These are phyloP conservation scores for Collybia sp. DNA, from an alignment of 768 basidiomycete genomes.

Conservation along the genomic window DNA sequence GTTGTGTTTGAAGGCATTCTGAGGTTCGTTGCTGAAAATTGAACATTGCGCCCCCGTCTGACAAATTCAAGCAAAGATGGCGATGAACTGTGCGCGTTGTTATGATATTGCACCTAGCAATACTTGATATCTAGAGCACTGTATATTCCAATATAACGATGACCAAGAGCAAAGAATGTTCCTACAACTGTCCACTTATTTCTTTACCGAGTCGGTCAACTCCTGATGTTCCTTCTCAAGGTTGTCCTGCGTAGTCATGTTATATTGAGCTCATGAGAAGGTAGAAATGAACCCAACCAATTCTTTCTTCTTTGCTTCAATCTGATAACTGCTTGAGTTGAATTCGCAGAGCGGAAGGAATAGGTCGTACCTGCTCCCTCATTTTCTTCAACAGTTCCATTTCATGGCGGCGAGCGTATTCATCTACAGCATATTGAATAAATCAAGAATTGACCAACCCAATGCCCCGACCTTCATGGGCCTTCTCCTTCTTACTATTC, in stretches of 20 bases:
- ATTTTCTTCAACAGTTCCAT: constrained; percentile 54
- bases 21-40: too few relatives aligned
- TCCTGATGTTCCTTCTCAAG: constrained; percentile 17
- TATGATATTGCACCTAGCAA: too few relatives aligned
- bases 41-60: too few relatives aligned
- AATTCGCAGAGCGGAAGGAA: not conserved
- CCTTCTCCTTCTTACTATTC: constrained; percentile 66
- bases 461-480: constrained; percentile 41
- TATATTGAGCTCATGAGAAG: not conserved
- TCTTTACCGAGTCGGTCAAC: constrained; percentile 9
- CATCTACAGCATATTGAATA: constrained; percentile 35
- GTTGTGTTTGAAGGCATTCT: too few relatives aligned
- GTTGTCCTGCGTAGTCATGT: constrained; percentile 12
- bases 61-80: too few relatives aligned
- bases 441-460: constrained; percentile 4
- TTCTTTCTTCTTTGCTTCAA: constrained; percentile 28
- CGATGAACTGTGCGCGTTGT: too few relatives aligned
- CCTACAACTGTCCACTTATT: too few relatives aligned
- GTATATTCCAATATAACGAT: too few relatives aligned
- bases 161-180: too few relatives aligned
- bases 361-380: constrained; percentile 41
- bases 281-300: constrained; percentile 17
- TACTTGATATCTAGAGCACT: too few relatives aligned
- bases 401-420: constrained; percentile 61
- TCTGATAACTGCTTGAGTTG: constrained; percentile 14